Base-by-base conservation (phyloP, 1,284 basidiomycete genomes). In the Fomitopsis betulina region DNA sequence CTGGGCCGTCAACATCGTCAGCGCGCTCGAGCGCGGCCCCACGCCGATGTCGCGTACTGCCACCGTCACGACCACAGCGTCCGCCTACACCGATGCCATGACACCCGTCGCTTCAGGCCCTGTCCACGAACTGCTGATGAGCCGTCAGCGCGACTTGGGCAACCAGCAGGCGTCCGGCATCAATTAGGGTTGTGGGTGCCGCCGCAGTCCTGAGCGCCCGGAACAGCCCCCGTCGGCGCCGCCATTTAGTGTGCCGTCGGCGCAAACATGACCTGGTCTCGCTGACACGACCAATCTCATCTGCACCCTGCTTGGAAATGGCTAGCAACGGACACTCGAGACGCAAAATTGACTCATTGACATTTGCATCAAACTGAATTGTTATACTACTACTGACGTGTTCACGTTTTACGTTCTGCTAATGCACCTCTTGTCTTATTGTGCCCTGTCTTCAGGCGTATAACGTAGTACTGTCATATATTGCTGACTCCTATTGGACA, bases 41-140 rank as follows among this genome's bases (percentile, higher is more conserved):
- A 58, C 57, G 35, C 53, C 53, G 32, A 45, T 54, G 35, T 58
- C 57, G 2, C 57, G 51, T 21, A 9, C 27, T 5, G 32, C 43
- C 23, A 43, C 53, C 27, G 53, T 40, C 39, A 32, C 39, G 33
- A 40, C 53, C 5, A 47, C 51, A 21, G 5, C 19, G 40, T 53
- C 52, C 17, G 33, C 13, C 23, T 45, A 33, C 15, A 30, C n/a
- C 15, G 42, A 51, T 32, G 50, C 10, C 23, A 19, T 33, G 32
- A 42, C 53, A n/a, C 52, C 52, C 52, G 27, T 37, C 56, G 38
- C 33, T n/a, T 23, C 25, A 38, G 39, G 19, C 10, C n/a, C 38
- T 35, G 38, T 56, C 17, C 55, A 56, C 38, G 49, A 33, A 3
- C 39, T 56, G 30, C 49, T 56, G 25, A 15, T 56, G 5, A 33